Evolutionary conservation across 2,329 filamentous ascomycete genomes (phyloP).

Genomic region (Malbranchea zuffiana): DNA sequence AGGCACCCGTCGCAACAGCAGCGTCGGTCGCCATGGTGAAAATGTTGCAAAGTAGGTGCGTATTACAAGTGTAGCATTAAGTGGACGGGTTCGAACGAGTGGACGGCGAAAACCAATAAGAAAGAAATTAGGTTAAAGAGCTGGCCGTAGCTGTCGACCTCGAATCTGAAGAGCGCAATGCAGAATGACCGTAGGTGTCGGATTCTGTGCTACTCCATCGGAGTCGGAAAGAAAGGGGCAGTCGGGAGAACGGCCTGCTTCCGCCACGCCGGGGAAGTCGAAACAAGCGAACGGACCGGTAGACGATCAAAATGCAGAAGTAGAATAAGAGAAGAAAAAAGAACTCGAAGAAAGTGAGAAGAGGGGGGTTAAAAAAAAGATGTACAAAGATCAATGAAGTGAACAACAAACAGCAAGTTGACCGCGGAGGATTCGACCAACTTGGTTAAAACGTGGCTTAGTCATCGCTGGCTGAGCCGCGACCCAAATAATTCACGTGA

Average conservation of each 20-base stretch:
- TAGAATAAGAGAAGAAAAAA: constrained; percentile 5
- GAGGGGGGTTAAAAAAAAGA: neutral
- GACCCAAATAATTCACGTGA: too few relatives aligned
- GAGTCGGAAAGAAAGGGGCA: constrained; percentile 3
- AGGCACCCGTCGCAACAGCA: constrained; percentile 27
- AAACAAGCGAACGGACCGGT: constrained; percentile 6
- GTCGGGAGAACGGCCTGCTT: too few relatives aligned
- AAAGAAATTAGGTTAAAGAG: constrained; percentile 5
- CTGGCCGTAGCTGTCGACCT: too few relatives aligned
- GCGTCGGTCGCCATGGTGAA: constrained; percentile 25
- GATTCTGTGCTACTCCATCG: too few relatives aligned
- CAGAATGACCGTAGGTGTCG: too few relatives aligned
- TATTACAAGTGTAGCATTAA: neutral
- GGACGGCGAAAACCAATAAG: neutral
- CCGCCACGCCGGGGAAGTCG: too few relatives aligned
- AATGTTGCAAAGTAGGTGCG: neutral
- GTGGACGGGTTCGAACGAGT: neutral
- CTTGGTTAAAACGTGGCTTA: too few relatives aligned
- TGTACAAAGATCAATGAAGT: constrained; percentile 2
- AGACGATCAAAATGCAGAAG: constrained; percentile 5
- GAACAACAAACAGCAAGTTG: constrained; percentile 1
- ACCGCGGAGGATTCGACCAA: too few relatives aligned
- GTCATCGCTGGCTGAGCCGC: too few relatives aligned
- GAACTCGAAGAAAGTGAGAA: constrained; percentile 3
- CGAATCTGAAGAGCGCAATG: too few relatives aligned